Base-by-base conservation (phyloP, 148 eudicot species). In the Hydrangea macrophylla region DNA sequence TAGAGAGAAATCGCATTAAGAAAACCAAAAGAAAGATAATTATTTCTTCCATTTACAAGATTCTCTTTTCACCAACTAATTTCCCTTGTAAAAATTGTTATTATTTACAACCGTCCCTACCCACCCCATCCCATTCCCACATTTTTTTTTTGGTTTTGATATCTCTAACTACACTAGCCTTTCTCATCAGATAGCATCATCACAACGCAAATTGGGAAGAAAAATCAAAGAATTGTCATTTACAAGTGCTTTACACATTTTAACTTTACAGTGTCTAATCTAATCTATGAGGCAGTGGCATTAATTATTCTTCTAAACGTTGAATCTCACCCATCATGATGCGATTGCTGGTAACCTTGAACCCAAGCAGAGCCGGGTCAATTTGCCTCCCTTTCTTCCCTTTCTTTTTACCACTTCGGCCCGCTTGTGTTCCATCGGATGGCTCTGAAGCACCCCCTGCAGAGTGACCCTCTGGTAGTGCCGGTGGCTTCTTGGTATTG, bases 241-340 rank as follows among this genome's bases (percentile, higher is more conserved):
- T 48, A 22, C 53, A 48, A 48, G n/a, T 48, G 53, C 7, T 48
- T 48, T 17, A 48, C 53, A 48, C 18, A 18, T n/a, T 48, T 48
- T 5, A 48, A n/a, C 53, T 48, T 20, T n/a, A 48, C 53, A 48
- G 39, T 48, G 17, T n/a, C 22, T 11, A 70, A 55, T 45, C 26
- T 35, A 7, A 12, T 6, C 5, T 10, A 36, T 15, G 17, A 26
- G 12, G 23, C 2, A 54, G 27, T 33, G 17, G 1, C 22, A n/a
- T 68, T 69, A 88, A 74, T n/a, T n/a, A n/a, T n/a, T 92, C 96
- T 3, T 92, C 97, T 67, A 82, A 44, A 65, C 89, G 79, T 70
- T 92, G 97, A 32, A 92, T 89, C 85, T 92, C 97, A 28, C 96
- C 97, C 97, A 89, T 92, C 96, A 92, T 85, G 45, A 92, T 92